Base-by-base conservation (phyloP, 345 rosid genomes). In the Draba incana region DNA sequence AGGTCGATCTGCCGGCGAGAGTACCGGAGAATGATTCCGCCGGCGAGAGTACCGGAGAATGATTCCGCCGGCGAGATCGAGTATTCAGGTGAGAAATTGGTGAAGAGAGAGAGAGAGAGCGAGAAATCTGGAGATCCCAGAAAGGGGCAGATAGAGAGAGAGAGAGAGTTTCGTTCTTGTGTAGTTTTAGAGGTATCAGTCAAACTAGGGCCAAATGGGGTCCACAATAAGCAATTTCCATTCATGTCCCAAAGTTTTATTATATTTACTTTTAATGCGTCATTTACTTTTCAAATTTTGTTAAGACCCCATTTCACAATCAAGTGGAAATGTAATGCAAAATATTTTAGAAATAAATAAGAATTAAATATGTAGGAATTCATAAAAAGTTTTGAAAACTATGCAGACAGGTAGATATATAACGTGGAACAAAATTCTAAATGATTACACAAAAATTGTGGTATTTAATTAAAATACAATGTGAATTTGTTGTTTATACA, bases 31-130 rank as follows among this genome's bases (percentile, higher is more conserved):
- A 45, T 4, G 31, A 51, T 27, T 67, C 62, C 41, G 39, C 55
- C 73, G 56, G 70, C 6, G 14, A 54, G 41, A 49, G 15, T 44
- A 70, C 20, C 25, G 68, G 57, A 69, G 47, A 70, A 27, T 13
- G 27, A 13, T 41, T 41, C 15, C 60, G 70, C 65, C 74, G 78
- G 74, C 31, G 69, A 62, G 50, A 61, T 25, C 31, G 62, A 62
- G 65, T 1, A 5, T 27, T 12, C 64, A 56, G 70, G 76, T 39
- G 68, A 33, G 8, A 23, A 35, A 14, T 33, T 16, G 60, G 57
- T 28, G 10, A 41, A 38, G 59, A 10, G 0, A 33, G 53, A 72
- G 77, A 57, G 35, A 31, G 30, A 28, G 30, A 2, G 30, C 30
- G 30, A 28, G 35, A 41, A 46, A 63, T 46, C 57, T 54, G 55